phyloP scores from a whole-genome alignment of 164 flowering plant species.

The Nelumbo lutea region DNA sequence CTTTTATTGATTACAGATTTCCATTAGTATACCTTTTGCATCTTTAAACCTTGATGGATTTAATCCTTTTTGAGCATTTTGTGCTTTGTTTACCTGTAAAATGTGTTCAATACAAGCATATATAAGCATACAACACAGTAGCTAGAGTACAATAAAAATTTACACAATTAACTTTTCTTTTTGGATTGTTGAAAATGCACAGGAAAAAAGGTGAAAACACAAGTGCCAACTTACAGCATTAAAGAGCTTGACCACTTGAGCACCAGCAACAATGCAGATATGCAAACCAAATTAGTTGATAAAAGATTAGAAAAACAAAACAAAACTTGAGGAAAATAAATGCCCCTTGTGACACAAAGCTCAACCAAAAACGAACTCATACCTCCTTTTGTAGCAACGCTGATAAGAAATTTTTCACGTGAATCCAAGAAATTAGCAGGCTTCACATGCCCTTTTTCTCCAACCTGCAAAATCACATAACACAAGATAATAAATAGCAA shows the following conservation, averaged over 20 bases:
- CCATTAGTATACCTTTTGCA: conserved; percentile 58
- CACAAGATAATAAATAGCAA: background rate
- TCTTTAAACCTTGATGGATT: conserved; percentile 69
- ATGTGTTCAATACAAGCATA: background rate
- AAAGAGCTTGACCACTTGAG: conserved; percentile 85
- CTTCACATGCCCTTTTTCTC: conserved; percentile 82
- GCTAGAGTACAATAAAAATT: background rate
- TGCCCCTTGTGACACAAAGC: background rate
- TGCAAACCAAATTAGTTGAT: conserved; percentile 20
- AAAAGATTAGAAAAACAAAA: background rate
- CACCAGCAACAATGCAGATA: conserved; percentile 26
- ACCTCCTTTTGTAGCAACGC: conserved; percentile 99
- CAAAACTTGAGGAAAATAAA: background rate
- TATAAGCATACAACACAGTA: background rate
- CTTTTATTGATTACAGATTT: too few relatives aligned
- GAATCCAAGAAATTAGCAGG: conserved; percentile 68
- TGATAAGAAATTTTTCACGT: conserved; percentile 78
- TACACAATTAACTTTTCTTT: background rate
- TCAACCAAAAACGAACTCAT: background rate
- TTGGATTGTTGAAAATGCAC: background rate
- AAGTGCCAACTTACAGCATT: conserved; percentile 76
- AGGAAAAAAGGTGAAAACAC: background rate
- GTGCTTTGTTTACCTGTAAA: conserved; percentile 87
- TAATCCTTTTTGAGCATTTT: conserved; percentile 71
- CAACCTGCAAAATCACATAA: conserved; percentile 28